These are phyloP conservation scores for Pascua sp. DNA, from an alignment of 1,284 basidiomycete species.

Conservation along the genomic window DNA sequence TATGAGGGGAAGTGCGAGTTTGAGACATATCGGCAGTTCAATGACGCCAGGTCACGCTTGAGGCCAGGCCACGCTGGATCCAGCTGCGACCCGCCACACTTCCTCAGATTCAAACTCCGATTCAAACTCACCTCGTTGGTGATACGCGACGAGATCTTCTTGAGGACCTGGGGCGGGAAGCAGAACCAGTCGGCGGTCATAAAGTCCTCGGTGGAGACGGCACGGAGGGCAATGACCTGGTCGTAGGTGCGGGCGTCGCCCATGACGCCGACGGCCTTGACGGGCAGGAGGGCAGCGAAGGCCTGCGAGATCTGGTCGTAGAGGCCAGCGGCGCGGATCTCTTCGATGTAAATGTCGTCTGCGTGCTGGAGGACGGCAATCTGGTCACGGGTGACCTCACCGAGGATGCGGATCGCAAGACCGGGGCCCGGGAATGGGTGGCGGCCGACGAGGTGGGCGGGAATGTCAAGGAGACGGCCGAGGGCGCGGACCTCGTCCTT, in stretches of 20 bases:
- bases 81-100: too few relatives aligned
- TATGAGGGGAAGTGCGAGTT: neutral
- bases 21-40: slow-evolving; percentile 24
- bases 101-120: too few relatives aligned
- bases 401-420: slow-evolving; percentile 97
- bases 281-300: slow-evolving; percentile 94
- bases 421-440: slow-evolving; percentile 99
- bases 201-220: slow-evolving; percentile 90
- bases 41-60: too few relatives aligned
- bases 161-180: slow-evolving; percentile 88
- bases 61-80: too few relatives aligned
- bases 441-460: slow-evolving; percentile 86
- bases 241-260: slow-evolving; percentile 97
- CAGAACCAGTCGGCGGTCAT: slow-evolving; percentile 98
- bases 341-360: slow-evolving; percentile 95
- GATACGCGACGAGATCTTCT: slow-evolving; percentile 90
- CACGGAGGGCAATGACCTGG: slow-evolving; percentile 82
- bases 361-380: slow-evolving; percentile 92
- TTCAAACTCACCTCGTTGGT: slow-evolving; percentile 78
- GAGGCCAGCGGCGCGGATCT: slow-evolving; percentile 86
- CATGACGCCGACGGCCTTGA: slow-evolving; percentile 96
- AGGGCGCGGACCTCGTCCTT: slow-evolving; percentile 97
- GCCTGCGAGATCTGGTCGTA: slow-evolving; percentile 97
- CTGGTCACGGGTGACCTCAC: slow-evolving; percentile 88
- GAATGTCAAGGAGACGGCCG: slow-evolving; percentile 85